Base-by-base conservation (phyloP, 352 stramenopile genomes). In the Globisporangium cystogenes region DNA sequence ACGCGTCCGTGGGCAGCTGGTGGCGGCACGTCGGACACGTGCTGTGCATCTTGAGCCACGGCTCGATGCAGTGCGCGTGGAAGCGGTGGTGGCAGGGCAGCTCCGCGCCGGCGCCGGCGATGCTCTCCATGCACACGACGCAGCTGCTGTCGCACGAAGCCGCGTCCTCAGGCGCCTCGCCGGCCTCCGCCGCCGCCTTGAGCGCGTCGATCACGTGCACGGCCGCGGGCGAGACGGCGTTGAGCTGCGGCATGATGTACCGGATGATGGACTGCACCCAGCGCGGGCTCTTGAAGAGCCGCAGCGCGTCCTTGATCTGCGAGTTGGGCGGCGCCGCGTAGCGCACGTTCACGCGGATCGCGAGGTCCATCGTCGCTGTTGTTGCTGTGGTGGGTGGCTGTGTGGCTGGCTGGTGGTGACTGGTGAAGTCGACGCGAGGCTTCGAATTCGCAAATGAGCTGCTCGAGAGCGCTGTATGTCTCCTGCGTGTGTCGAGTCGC, bases 231-330 rank as follows among this genome's bases (percentile, higher is more conserved):
- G 81, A 92, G 36, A 94, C 81, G 57, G 67, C 82, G 65, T 94
- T 82, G 51, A 95, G 79, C 62, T 95, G 84, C 41, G 84, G 84
- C 62, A 95, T 88, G 57, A 95, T 95, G 71, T 93, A 92, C 16
- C 78, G 84, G 52, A 95, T 93, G 63, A 95, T 93, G n/a, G 80
- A 92, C 58, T 92, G 82, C 40, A 95, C 84, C 84, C 84, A 95
- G 36, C 84, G 84, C 57, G 82, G 72, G 57, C 82, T 93, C 78
- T 95, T 95, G 69, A 95, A 95, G 33, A 95, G 66, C 10, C 77
- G 66, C 49, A 95, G 60, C 50, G 78, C 84, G 67, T 95, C 84
- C 60, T 95, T 93, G 64, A 93, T 91, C 67, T 91, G 80, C 45
- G 84, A 93, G 62, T 95, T 82, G 53, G 73, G 74, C 33, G 84